Conservation (phyloP, 176 grass and related monocot genomes). For the Rhynchospora pubera region DNA sequence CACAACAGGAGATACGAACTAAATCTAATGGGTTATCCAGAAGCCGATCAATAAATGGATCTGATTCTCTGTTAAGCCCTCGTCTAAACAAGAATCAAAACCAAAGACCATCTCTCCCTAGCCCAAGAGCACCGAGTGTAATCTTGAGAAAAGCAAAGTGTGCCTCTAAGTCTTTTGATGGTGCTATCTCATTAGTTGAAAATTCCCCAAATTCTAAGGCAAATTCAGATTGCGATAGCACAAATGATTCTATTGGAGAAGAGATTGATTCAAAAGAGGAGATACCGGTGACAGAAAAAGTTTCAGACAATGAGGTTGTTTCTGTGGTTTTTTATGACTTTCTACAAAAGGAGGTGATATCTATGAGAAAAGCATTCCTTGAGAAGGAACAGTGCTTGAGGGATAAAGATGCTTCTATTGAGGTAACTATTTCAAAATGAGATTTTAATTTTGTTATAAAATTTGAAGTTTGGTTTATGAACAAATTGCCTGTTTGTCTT, state of each 20-base stretch:
- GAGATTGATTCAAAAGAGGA: conserved; percentile 33
- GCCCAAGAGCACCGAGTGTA: conserved; percentile 46
- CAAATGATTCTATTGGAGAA: conserved; percentile 52
- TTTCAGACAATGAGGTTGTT: conserved; percentile 46
- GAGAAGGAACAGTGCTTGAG: conserved; percentile 90
- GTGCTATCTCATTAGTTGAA: conserved; percentile 45
- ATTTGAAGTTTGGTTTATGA: background rate
- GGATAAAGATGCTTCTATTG: conserved; percentile 94
- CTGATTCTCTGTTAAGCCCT: conserved; percentile 15
- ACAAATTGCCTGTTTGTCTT: conserved; percentile 4
- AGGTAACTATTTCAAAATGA: conserved; percentile 38
- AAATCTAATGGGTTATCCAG: conserved; percentile 45
- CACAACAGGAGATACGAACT: conserved; percentile 24
- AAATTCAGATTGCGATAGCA: conserved; percentile 49
- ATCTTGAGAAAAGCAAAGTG: conserved; percentile 63
- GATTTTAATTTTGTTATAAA: background rate
- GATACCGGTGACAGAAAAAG: conserved; percentile 34
- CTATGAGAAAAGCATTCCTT: conserved; percentile 69
- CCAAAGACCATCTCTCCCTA: conserved; percentile 61
- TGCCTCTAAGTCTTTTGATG: conserved; percentile 80
- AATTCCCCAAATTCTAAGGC: conserved; percentile 32
- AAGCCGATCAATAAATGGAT: conserved; percentile 31
- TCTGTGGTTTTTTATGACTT: conserved; percentile 84
- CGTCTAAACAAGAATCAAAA: conserved; percentile 44
- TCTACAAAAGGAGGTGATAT: conserved; percentile 84